A percentile compares a stretch with the other conserved stretches of the same genome.
These are phyloP conservation scores for Starmerella ratchasimensis DNA, from an alignment of 805 yeast genomes.

Conservation along the genomic window DNA sequence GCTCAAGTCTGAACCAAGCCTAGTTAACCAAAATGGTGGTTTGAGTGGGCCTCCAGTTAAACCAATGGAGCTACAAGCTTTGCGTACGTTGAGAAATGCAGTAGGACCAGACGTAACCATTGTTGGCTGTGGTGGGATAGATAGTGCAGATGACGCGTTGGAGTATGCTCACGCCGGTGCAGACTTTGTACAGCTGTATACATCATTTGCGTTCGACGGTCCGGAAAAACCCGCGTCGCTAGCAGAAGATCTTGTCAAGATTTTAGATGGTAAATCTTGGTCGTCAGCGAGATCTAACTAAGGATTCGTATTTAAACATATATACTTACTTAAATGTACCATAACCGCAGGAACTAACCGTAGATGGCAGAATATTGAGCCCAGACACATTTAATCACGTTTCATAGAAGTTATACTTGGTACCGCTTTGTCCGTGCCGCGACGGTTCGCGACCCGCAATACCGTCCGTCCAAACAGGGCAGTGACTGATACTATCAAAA, in stretches of 20 bases:
- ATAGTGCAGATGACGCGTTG: slow-evolving; percentile 73
- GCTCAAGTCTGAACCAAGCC: slow-evolving; percentile 37
- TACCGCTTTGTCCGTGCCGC: too few relatives aligned
- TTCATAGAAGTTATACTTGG: too few relatives aligned
- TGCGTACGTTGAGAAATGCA: slow-evolving; percentile 56
- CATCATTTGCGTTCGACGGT: slow-evolving; percentile 84
- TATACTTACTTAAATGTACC: too few relatives aligned
- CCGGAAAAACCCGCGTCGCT: slow-evolving; percentile 64
- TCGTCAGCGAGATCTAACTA: too few relatives aligned
- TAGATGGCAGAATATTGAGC: too few relatives aligned
- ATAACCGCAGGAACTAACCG: too few relatives aligned
- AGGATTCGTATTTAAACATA: too few relatives aligned
- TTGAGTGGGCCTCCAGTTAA: slow-evolving; percentile 86
- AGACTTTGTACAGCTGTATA: slow-evolving; percentile 70
- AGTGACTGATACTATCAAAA: too few relatives aligned
- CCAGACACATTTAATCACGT: too few relatives aligned
- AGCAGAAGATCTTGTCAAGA: slow-evolving; percentile 43
- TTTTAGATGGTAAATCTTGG: slow-evolving; percentile 80
- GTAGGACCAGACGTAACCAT: slow-evolving; percentile 64
- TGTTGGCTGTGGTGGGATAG: slow-evolving; percentile 90
- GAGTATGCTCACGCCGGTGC: slow-evolving; percentile 94
- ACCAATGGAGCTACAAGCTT: slow-evolving; percentile 58
- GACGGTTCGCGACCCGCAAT: too few relatives aligned
- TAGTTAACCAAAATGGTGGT: slow-evolving; percentile 49
- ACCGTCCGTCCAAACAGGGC: too few relatives aligned